Conservation (phyloP, 345 rosid species). For the Populus davidiana region DNA sequence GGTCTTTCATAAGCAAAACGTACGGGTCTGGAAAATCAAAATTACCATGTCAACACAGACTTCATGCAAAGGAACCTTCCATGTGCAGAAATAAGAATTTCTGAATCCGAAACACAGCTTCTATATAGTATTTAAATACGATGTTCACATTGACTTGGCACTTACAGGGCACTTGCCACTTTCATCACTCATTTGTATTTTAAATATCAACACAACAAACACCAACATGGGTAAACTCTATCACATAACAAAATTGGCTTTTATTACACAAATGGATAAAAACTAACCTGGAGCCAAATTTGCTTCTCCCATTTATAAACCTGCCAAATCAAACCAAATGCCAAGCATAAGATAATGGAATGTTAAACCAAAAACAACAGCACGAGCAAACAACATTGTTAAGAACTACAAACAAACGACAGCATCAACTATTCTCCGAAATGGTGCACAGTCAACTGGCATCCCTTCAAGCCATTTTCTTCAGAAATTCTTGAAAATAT, state of each 20-base stretch:
- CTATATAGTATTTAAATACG: neutral
- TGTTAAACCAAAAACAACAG: neutral
- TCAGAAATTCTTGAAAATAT: no score
- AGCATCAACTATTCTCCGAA: no score
- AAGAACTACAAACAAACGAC: no score
- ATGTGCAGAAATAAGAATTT: neutral
- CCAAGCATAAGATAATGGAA: neutral
- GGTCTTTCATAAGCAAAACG: conserved; percentile 27
- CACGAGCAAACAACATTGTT: no score
- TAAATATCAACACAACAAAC: neutral
- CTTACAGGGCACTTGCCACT: neutral
- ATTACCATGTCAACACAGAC: neutral
- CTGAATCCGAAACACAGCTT: neutral
- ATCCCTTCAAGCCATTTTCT: no score
- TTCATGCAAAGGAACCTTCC: neutral
- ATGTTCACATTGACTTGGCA: neutral
- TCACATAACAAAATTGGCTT: neutral
- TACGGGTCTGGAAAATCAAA: conserved; percentile 8
- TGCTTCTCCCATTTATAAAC: conserved; percentile 4
- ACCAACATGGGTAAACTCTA: neutral
- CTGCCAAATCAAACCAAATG: neutral
- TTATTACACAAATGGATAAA: neutral
- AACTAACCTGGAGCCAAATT: neutral
- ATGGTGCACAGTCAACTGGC: no score
- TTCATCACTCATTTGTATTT: neutral